Conservation (phyloP, 1,139 yeast species). For the Scheffersomyces parashehatae region DNA sequence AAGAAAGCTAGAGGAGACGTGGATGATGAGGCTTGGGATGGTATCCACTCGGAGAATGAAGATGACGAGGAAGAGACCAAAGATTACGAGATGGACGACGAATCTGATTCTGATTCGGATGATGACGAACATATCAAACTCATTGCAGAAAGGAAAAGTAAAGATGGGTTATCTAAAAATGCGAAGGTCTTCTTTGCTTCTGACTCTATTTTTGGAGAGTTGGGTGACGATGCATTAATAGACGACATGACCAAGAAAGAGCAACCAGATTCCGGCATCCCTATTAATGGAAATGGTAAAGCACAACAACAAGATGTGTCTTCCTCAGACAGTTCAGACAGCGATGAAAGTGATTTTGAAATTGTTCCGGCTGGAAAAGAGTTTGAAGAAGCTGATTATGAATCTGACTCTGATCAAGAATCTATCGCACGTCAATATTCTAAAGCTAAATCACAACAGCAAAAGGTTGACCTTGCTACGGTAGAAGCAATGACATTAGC, state of each 20-base stretch:
- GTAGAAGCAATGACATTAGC: constrained; percentile 98
- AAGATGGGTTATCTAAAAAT: constrained; percentile 61
- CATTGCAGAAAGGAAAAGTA: constrained; percentile 53
- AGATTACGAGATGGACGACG: constrained; percentile 47
- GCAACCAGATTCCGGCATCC: neutral
- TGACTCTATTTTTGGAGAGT: constrained; percentile 72
- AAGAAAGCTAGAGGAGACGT: constrained; percentile 79
- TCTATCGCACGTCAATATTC: constrained; percentile 37
- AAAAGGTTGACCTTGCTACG: constrained; percentile 80
- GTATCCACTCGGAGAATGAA: constrained; percentile 55
- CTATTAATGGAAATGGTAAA: neutral
- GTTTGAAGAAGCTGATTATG: constrained; percentile 11
- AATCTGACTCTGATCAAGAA: constrained; percentile 48
- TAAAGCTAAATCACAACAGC: constrained; percentile 49
- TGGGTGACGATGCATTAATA: constrained; percentile 48
- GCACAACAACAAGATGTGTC: constrained; percentile 13
- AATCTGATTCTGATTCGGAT: constrained; percentile 53
- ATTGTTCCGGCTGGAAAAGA: constrained; percentile 17
- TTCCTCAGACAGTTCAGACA: constrained; percentile 7
- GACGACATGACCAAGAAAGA: constrained; percentile 21
- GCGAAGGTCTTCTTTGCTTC: constrained; percentile 76
- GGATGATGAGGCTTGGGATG: constrained; percentile 86
- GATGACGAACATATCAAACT: constrained; percentile 75
- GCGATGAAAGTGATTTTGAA: constrained; percentile 19
- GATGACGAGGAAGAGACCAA: constrained; percentile 41